Evolutionary conservation across 352 stramenopile genomes (phyloP).

Genomic region (Pythium phragmitis): DNA sequence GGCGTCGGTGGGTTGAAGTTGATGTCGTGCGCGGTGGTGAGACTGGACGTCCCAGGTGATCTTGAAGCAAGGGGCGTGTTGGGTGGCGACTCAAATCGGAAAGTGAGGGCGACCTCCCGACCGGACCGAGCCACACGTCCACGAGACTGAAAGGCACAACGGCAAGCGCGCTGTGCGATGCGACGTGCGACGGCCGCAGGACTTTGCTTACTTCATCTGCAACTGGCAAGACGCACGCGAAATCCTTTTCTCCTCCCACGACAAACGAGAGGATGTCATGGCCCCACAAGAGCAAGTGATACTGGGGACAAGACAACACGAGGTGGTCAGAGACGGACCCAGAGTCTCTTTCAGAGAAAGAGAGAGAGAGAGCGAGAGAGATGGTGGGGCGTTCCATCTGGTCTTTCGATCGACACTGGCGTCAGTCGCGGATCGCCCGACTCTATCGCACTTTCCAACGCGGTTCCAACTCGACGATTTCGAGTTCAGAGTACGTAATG

Average conservation of each 20-base stretch:
- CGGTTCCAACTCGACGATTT: neutral
- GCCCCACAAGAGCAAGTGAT: neutral
- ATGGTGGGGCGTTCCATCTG: conserved; percentile 19
- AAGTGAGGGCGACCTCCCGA: conserved; percentile 2
- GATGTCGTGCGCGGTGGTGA: neutral
- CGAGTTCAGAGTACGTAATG: no score
- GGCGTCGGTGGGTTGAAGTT: conserved; percentile 5
- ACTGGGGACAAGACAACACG: neutral
- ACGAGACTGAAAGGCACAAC: neutral
- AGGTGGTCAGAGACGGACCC: neutral
- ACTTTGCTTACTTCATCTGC: neutral
- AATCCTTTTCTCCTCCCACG: neutral
- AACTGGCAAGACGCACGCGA: conserved; percentile 1
- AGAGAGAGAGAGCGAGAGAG: conserved; percentile 3
- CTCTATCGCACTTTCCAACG: conserved; percentile 12
- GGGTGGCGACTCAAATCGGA: conserved; percentile 3
- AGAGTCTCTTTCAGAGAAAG: neutral
- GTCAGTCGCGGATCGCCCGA: conserved; percentile 8
- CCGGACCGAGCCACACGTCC: neutral
- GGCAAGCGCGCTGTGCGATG: conserved; percentile 13
- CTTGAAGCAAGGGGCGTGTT: neutral
- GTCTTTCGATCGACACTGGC: conserved; percentile 23
- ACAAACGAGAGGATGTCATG: neutral
- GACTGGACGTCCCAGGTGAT: neutral
- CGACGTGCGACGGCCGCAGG: conserved; percentile 2